Base-by-base conservation (phyloP, 768 basidiomycete species). In the Tricholomella constricta region DNA sequence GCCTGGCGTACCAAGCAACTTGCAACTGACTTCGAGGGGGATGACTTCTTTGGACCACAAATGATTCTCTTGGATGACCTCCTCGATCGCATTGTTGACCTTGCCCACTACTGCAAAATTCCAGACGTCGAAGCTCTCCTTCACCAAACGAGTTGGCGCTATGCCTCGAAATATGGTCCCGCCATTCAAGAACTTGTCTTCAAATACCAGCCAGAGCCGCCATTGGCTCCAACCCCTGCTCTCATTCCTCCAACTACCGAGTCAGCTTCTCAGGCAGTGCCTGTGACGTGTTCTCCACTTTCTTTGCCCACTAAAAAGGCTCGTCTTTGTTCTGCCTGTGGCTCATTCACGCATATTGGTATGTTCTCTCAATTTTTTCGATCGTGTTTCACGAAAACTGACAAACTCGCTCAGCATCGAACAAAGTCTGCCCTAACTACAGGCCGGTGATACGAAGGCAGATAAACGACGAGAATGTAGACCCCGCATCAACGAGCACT, bases 41-140 rank as follows among this genome's bases (percentile, higher is more conserved):
- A 51, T 20, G 19, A 42, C 14, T 41, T 59, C 25, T 45, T 59
- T 12, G 63, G 65, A 6, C 38, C 59, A 2, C 47, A 60, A 19
- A 20, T 65, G 2, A 20, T 70, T 22, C 48, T 69, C 48, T 40
- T 59, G 5, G 54, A 62, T 29, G 22, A 52, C 1, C 48, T 65
- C 7, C 47, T 67, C 14, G 45, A 56, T n/a, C 63, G 66, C 19
- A 66, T 72, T n/a, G 51, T 67, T 17, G 61, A 58, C 42, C 61
- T 67, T 34, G 65, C 65, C 1, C 63, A 60, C 20, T 46, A 54
- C 7, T 19, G 32, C 38, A 64, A 67, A 51, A 36, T 71, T 5
- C 14, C 50, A 6, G 41, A 45, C 4, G 1, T 41, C 4, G 55
- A 56, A 1, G 48, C 48, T n/a, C 46, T 69, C 3, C 0, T 19